Conservation (phyloP, 805 yeast species). For the Candida sithepensis region DNA sequence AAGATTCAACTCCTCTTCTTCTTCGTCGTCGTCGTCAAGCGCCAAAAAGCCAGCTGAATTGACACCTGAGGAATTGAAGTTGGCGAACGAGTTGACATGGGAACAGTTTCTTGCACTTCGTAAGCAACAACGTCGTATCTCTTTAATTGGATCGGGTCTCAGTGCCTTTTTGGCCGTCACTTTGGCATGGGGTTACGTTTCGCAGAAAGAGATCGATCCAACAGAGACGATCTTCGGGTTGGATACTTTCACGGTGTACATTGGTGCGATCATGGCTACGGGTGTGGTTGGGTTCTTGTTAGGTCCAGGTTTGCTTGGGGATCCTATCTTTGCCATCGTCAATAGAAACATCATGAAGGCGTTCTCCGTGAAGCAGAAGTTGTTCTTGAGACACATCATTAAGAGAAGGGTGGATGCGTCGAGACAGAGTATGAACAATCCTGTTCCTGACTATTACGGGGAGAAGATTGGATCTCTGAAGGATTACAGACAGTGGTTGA, state of each 20-base stretch:
- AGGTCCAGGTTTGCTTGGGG: conserved; percentile 78
- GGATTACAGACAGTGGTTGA: conserved; percentile 91
- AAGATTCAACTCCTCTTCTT: conserved; percentile 10
- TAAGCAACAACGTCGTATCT: conserved; percentile 68
- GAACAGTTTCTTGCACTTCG: conserved; percentile 72
- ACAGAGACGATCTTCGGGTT: conserved; percentile 86
- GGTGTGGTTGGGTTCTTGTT: conserved; percentile 75
- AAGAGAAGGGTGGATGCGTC: conserved; percentile 89
- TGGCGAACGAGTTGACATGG: conserved; percentile 55
- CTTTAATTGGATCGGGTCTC: conserved; percentile 60
- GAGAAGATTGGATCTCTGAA: conserved; percentile 86
- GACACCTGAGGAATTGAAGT: conserved; percentile 19
- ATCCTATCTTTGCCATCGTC: conserved; percentile 57
- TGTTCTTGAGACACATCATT: conserved; percentile 70
- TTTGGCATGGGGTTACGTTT: conserved; percentile 69
- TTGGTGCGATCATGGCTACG: conserved; percentile 67
- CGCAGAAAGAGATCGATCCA: conserved; percentile 82
- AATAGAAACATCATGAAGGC: conserved; percentile 43
- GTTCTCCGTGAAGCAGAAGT: conserved; percentile 61
- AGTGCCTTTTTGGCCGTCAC: conserved; percentile 66
- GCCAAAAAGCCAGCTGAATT: conserved; percentile 7
- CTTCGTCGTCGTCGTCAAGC: not conserved
- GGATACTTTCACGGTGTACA: conserved; percentile 80
- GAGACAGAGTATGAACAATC: conserved; percentile 84
- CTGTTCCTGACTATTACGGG: conserved; percentile 98